Conservation (phyloP, 768 basidiomycete genomes). For the Rhodotorula paludigena region DNA sequence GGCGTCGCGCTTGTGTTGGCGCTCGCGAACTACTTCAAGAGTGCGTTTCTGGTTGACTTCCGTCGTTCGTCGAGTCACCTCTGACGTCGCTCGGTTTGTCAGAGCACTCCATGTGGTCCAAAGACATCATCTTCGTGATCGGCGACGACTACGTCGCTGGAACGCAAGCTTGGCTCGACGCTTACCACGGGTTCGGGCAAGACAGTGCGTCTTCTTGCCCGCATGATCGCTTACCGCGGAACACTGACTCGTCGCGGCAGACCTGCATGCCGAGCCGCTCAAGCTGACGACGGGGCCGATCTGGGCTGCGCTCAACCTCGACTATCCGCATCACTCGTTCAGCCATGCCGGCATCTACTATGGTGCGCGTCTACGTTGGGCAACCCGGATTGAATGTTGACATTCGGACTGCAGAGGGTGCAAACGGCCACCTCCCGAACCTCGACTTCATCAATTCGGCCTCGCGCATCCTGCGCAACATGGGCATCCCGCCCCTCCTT, state of each 20-base stretch:
- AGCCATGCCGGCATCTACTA: constrained; percentile 92
- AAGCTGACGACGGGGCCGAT: constrained; percentile 73
- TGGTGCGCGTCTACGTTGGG: constrained; percentile 52
- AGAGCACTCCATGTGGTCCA: constrained; percentile 91
- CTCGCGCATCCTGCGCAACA: constrained; percentile 55
- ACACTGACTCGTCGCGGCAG: constrained; percentile 48
- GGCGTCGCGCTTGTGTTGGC: constrained; percentile 81
- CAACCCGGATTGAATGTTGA: not conserved
- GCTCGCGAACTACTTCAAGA: constrained; percentile 74
- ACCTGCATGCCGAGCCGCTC: constrained; percentile 62
- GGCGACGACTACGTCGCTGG: constrained; percentile 85
- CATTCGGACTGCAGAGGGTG: constrained; percentile 63
- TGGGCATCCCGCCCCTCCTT: constrained; percentile 68
- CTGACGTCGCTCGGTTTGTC: not conserved
- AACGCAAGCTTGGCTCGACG: constrained; percentile 82
- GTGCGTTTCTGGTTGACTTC: constrained; percentile 50
- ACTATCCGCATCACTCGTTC: constrained; percentile 95
- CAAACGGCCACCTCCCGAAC: constrained; percentile 91
- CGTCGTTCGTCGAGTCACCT: not conserved
- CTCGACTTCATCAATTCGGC: constrained; percentile 89
- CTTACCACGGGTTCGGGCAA: constrained; percentile 69
- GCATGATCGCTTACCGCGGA: not conserved
- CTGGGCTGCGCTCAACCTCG: constrained; percentile 90
- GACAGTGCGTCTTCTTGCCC: constrained; percentile 54
- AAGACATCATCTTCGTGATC: constrained; percentile 83